phyloP scores from a whole-genome alignment of 2,329 filamentous ascomycete species.

The Ascochyta koolunga region DNA sequence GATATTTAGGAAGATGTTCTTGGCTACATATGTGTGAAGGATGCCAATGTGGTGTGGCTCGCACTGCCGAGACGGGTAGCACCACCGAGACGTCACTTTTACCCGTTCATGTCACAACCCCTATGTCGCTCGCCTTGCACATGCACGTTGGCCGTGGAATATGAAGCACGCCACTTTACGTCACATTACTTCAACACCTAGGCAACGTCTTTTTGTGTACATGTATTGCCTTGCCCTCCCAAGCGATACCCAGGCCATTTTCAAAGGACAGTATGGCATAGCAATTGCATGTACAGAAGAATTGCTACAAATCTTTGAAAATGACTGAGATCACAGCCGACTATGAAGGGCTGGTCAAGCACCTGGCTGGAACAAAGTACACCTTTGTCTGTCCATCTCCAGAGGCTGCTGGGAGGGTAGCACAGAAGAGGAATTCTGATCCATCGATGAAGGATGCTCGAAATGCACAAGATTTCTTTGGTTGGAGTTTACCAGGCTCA shows the following conservation, averaged over 20 bases:
- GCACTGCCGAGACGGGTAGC: slow-evolving; percentile 7
- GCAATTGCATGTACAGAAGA: neutral
- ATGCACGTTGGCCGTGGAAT: slow-evolving; percentile 1
- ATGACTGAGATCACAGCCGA: slow-evolving; percentile 18
- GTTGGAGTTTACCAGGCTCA: slow-evolving; percentile 29
- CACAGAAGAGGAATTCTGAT: slow-evolving; percentile 21
- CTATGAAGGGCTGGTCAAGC: slow-evolving; percentile 20
- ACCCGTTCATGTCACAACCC: slow-evolving; percentile 11
- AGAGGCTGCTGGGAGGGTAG: slow-evolving; percentile 28
- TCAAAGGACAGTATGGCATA: neutral
- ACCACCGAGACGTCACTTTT: slow-evolving; percentile 25
- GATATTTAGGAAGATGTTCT: slow-evolving; percentile 1
- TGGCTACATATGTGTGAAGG: neutral
- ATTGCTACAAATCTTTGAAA: neutral
- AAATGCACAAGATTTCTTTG: slow-evolving; percentile 29
- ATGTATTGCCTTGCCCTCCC: neutral
- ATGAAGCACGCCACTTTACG: slow-evolving; percentile 6
- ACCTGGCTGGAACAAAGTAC: slow-evolving; percentile 22
- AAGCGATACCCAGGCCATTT: neutral
- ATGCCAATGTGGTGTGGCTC: slow-evolving; percentile 6
- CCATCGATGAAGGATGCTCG: slow-evolving; percentile 21
- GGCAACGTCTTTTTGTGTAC: slow-evolving; percentile 5
- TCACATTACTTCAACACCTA: neutral
- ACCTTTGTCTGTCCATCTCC: slow-evolving; percentile 30
- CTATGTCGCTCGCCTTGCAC: neutral